Conservation (phyloP, 2,329 filamentous ascomycete species). For the Arthroderma sp. region DNA sequence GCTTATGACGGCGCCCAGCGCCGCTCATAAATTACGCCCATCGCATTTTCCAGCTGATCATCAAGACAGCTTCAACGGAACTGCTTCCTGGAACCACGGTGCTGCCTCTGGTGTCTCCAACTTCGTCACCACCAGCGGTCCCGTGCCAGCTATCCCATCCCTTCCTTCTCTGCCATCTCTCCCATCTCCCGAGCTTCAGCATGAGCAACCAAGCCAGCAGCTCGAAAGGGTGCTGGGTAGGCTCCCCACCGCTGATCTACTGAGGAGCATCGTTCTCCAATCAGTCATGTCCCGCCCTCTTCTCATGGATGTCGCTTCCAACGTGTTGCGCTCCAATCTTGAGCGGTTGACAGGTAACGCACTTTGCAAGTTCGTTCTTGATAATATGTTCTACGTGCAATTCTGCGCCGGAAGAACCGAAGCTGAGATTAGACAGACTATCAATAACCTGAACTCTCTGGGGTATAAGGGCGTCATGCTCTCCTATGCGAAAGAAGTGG, state of each 20-base stretch:
- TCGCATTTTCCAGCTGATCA: not conserved
- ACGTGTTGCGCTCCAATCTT: conserved; percentile 9
- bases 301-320: conserved; percentile 10
- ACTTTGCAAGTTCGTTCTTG: conserved; percentile 8
- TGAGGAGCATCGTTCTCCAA: conserved; percentile 11
- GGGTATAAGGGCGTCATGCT: conserved; percentile 43
- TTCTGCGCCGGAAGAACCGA: conserved; percentile 43
- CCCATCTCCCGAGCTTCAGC: too few species aligned
- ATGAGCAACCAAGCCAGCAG: not conserved
- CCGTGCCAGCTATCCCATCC: too few species aligned
- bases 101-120: not conserved
- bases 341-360: conserved; percentile 8
- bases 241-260: conserved; percentile 8
- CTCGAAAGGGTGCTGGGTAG: conserved; percentile 7
- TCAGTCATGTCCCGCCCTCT: conserved; percentile 10
- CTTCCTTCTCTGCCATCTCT: too few species aligned
- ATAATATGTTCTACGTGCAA: conserved; percentile 40
- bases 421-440: conserved; percentile 33
- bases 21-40: conserved; percentile 1
- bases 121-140: not conserved
- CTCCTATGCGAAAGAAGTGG: conserved; percentile 40
- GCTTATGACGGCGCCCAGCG: not conserved
- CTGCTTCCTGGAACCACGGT: not conserved
- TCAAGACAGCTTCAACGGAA: not conserved
- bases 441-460: conserved; percentile 33